Base-by-base conservation (phyloP, 2,329 filamentous ascomycete genomes). In the Epichloe typhina region DNA sequence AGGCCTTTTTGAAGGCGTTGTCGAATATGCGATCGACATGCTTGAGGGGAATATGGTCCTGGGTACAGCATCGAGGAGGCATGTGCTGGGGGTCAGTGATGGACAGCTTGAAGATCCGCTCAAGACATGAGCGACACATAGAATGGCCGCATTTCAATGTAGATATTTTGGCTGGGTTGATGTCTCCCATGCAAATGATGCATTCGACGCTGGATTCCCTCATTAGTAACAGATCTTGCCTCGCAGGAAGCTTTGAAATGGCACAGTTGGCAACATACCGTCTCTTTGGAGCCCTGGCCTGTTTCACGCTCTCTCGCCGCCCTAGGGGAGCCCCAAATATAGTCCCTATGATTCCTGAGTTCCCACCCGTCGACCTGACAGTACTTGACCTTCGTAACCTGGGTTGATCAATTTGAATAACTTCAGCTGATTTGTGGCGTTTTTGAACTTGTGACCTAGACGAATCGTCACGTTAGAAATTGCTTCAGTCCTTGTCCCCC, bases 31-130 rank as follows among this genome's bases (percentile, higher is more conserved):
- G 75, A 12, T 91, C 85, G 31, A 91, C 88, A 62, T 88, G 81
- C 57, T 81, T 82, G 6, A 89, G 69, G 0, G 84, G 80, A 52
- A 95, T 94, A 57, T 80, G 77, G 12, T 88, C 79, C 19, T 76
- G 61, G 3, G 79, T 84, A 66, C 88, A 95, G 66, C 88, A 95
- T 62, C 75, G 79, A 0, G 89, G 89, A 17, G 89, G 88, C 87
- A 95, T 94, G 57, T 88, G 82, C 53, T 82, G 77, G 1, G 86
- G 82, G 62, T 94, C 86, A 41, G 75, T 82, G 54, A 90, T 73
- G 11, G 88, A 93, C 54, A 88, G 74, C 50, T 75, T 80, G 67
- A 94, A 95, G 52, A 80, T 76, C 47, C 81, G 79, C 64, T 81
- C 84, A 40, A 95, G 71, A 64, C 89, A 95, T 7, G 74, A 64